phyloP scores from a whole-genome alignment of 306 rosid genomes.

The Adenanthera pavonina region DNA sequence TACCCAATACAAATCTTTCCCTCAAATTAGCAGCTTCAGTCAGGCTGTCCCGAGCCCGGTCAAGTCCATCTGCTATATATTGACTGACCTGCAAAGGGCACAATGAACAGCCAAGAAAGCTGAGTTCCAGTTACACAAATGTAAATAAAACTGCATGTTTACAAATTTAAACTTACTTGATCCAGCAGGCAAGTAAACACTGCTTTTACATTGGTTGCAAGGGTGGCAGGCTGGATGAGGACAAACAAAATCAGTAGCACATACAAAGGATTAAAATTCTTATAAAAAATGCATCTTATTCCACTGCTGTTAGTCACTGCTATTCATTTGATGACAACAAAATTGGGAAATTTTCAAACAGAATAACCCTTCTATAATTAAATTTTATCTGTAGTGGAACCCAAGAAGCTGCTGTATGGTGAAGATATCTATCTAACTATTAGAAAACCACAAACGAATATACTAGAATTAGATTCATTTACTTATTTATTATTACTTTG shows the following conservation, averaged over 20 bases:
- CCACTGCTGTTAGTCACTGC: neutral
- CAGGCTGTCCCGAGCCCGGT: slow-evolving; percentile 89
- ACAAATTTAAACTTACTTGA: slow-evolving; percentile 75
- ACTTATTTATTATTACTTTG: no score
- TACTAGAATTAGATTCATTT: no score
- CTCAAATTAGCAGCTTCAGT: slow-evolving; percentile 97
- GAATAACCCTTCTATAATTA: neutral
- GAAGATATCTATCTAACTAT: no score
- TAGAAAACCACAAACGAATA: no score
- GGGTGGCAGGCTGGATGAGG: slow-evolving; percentile 77
- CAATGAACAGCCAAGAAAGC: slow-evolving; percentile 9
- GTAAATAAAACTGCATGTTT: slow-evolving; percentile 35
- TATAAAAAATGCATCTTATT: slow-evolving; percentile 10
- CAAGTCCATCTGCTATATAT: slow-evolving; percentile 96
- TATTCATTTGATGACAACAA: neutral
- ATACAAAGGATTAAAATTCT: slow-evolving; percentile 17
- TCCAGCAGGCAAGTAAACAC: slow-evolving; percentile 93
- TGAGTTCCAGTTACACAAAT: slow-evolving; percentile 37
- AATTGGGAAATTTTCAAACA: neutral
- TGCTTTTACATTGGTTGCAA: slow-evolving; percentile 84
- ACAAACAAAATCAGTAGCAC: slow-evolving; percentile 32
- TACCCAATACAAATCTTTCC: slow-evolving; percentile 86
- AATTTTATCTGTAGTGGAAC: no score
- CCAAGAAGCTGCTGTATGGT: no score
- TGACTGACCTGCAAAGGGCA: slow-evolving; percentile 76